phyloP scores from a whole-genome alignment of 345 rosid genomes.

The Moringa oleifera region DNA sequence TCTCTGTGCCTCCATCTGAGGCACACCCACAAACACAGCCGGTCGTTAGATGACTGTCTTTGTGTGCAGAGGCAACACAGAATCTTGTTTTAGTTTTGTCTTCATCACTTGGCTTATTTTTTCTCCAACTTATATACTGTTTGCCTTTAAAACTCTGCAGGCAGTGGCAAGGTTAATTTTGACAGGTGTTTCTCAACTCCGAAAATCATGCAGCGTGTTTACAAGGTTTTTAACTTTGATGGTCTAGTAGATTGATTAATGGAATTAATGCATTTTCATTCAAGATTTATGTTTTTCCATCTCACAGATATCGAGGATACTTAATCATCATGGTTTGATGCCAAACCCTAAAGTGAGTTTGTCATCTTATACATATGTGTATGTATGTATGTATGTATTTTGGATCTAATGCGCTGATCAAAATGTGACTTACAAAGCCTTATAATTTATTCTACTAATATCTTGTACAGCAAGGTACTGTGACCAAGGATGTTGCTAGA shows the following conservation, averaged over 20 bases:
- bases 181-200: slow-evolving; percentile 84
- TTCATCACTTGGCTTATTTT: background rate
- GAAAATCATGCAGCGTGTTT: slow-evolving; percentile 66
- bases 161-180: slow-evolving; percentile 68
- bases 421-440: slow-evolving; percentile 3
- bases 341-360: slow-evolving; percentile 77
- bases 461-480: slow-evolving; percentile 75
- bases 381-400: too few species aligned
- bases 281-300: slow-evolving; percentile 4
- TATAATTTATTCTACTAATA: slow-evolving; percentile 11
- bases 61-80: background rate
- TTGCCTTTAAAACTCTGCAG: slow-evolving; percentile 39
- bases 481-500: slow-evolving; percentile 60
- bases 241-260: slow-evolving; percentile 7
- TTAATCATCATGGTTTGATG: slow-evolving; percentile 83
- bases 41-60: background rate
- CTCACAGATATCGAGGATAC: slow-evolving; percentile 77
- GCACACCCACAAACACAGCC: background rate
- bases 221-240: slow-evolving; percentile 46
- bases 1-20: background rate
- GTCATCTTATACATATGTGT: slow-evolving; percentile 5
- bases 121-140: background rate
- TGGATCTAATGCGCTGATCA: background rate
- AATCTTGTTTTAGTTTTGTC: background rate
- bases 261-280: slow-evolving; percentile 2